Evolutionary conservation across 306 rosid genomes (phyloP), one percentile per base, ranked within the genome.

Genomic region (Lagenaria siceraria): DNA sequence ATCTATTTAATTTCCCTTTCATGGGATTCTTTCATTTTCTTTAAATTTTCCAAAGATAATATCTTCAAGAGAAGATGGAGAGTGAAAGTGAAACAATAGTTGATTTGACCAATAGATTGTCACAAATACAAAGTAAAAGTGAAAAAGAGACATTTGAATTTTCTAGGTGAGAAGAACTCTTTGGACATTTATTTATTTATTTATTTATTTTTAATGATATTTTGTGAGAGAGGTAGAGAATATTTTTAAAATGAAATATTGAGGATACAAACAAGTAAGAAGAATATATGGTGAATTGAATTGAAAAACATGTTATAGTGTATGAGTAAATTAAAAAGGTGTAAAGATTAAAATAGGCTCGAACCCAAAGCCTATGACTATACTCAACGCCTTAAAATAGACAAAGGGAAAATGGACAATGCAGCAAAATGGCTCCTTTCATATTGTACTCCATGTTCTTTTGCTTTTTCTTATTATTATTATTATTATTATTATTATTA

Each of bases 381-480:
- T 5, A 53, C 36, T 42, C 55, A 43, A 13, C n/a, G 54, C 48
- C 36, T 43, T 46, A 46, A 71, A 46, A 27, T 25, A 46, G 40
- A 69, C 75, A 69, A 69, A 42, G 19, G 1, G n/a, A 6, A 25
- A 15, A 71, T 71, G 55, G 76, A 71, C 76, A 46, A 46, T 71
- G 76, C 38, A 80, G 79, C 81, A 78, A 72, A 78, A 60, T 83
- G 49, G 46, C 27, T 38, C 55, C 59, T 48, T 80, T 73, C 63
- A 48, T 35, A 53, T 33, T 56, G 25, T 46, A 46, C n/a, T 73
- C 49, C 21, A 55, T 54, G 58, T 53, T 14, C 4, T 5, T 48
- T 49, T 49, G 54, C 4, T 49, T 49, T 49, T 49, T 49, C 22
- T 19, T 53, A 5, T 51, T 4, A 55, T 79, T 78, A n/a, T n/a